phyloP scores from a whole-genome alignment of 805 yeast genomes.

The Debaryomyces maramus region DNA sequence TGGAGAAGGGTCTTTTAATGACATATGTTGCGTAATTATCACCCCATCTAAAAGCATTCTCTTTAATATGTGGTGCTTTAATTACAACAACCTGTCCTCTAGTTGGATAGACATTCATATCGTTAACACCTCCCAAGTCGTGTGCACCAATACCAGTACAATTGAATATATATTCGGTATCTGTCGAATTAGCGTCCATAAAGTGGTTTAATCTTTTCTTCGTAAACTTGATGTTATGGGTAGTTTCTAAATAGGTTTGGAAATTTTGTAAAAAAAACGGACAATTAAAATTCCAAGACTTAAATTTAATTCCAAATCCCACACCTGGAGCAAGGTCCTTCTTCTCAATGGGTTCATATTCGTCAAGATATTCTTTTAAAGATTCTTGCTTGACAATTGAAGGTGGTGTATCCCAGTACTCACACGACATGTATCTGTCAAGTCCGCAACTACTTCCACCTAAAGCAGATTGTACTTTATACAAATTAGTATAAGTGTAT shows the following conservation, averaged over 20 bases:
- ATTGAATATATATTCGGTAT: conserved; percentile 59
- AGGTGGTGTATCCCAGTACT: conserved; percentile 56
- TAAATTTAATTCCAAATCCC: conserved; percentile 54
- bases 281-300: conserved; percentile 71
- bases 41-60: conserved; percentile 65
- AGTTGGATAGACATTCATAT: conserved; percentile 62
- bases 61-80: conserved; percentile 64
- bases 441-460: conserved; percentile 58
- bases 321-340: conserved; percentile 51
- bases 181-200: conserved; percentile 48
- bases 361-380: conserved; percentile 48
- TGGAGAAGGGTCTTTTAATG: conserved; percentile 69
- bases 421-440: conserved; percentile 55
- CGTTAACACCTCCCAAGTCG: conserved; percentile 63
- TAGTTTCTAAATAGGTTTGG: conserved; percentile 38
- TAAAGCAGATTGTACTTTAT: conserved; percentile 40
- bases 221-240: conserved; percentile 51
- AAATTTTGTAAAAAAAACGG: conserved; percentile 58
- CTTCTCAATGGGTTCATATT: conserved; percentile 38
- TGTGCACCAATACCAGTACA: conserved; percentile 77
- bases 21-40: conserved; percentile 57
- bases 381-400: conserved; percentile 47
- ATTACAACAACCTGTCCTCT: conserved; percentile 80
- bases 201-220: conserved; percentile 52
- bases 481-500: conserved; percentile 53